A percentile compares a stretch with the other conserved stretches of the same genome.
Evolutionary conservation across 805 yeast genomes (phyloP).

Genomic region (Maudiozyma turicensis): DNA sequence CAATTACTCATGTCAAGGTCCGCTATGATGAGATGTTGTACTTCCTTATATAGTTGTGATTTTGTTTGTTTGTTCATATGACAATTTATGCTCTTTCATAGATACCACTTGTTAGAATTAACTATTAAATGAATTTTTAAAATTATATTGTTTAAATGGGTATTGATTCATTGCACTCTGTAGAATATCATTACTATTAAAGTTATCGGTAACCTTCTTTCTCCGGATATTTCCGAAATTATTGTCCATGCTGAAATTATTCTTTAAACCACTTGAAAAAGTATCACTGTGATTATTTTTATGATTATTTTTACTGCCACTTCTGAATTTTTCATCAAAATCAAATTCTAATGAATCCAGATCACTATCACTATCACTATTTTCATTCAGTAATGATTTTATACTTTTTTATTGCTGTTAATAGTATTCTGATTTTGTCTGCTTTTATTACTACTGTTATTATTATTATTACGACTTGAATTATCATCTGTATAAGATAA

Average conservation of each 20-base stretch:
- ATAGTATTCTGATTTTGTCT: no score
- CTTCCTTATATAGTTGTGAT: no score
- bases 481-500: not conserved
- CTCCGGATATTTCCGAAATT: not conserved
- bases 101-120: not conserved
- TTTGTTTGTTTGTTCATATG: not conserved
- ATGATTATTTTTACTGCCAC: not conserved
- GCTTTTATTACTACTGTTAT: not conserved
- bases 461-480: not conserved
- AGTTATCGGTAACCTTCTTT: not conserved
- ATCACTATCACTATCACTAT: not conserved
- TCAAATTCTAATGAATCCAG: not conserved
- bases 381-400: not conserved
- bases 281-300: not conserved
- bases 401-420: not conserved
- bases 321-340: not conserved
- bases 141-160: constrained; percentile 1
- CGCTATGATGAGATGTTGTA: no score
- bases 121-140: constrained; percentile 1
- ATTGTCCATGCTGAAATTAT: not conserved
- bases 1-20: no score
- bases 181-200: constrained; percentile 3
- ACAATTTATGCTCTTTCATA: not conserved
- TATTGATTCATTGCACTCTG: constrained; percentile 3
- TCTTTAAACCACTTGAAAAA: not conserved